Evolutionary conservation across 1,284 basidiomycete genomes (phyloP).

Genomic region (Baeospora myosura): DNA sequence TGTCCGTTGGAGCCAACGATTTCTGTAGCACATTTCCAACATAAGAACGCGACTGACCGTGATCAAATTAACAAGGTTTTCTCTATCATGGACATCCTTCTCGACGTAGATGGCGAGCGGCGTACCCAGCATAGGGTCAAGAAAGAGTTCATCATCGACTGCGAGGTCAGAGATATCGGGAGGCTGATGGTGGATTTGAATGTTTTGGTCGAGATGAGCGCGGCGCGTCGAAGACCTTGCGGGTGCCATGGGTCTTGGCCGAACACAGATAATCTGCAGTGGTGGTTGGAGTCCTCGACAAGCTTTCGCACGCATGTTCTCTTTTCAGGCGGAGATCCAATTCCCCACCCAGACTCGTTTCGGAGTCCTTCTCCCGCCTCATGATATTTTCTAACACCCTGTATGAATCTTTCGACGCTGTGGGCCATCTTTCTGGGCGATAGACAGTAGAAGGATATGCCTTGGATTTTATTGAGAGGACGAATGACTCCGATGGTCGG

Average conservation of each 20-base stretch:
- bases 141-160: constrained; percentile 46
- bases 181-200: not conserved
- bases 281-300: not conserved
- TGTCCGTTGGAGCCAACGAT: constrained; percentile 1
- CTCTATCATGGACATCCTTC: constrained; percentile 67
- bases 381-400: no score
- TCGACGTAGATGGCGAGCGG: constrained; percentile 70
- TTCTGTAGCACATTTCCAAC: no score
- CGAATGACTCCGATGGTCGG: no score
- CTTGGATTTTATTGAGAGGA: no score
- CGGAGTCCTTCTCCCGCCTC: no score
- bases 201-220: no score
- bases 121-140: constrained; percentile 73
- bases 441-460: no score
- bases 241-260: constrained; percentile 13
- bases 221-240: not conserved
- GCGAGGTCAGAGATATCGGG: constrained; percentile 20
- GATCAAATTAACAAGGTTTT: constrained; percentile 53
- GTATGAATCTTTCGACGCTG: no score
- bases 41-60: constrained; percentile 38
- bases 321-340: no score
- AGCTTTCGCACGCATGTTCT: not conserved
- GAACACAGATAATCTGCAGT: constrained; percentile 10
- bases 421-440: no score
- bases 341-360: no score